A percentile compares a stretch with the other conserved stretches of the same genome.
Evolutionary conservation across 2,329 filamentous ascomycete species (phyloP).

Genomic region (Fusarium pseudoanthophilum): DNA sequence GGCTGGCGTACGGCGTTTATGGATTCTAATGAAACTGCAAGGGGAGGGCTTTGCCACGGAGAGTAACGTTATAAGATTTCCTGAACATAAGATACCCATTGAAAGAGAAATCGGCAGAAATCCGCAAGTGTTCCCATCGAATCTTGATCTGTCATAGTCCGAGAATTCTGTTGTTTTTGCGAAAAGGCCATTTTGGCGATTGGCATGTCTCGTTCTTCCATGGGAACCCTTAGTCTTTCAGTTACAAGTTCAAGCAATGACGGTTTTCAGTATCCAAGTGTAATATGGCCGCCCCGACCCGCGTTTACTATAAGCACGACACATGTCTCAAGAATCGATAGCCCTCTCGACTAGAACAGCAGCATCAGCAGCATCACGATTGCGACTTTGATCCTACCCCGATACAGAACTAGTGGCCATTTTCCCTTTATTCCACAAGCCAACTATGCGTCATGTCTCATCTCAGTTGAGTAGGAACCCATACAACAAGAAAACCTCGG

Average conservation of each 20-base stretch:
- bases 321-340: background rate
- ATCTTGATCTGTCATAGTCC: background rate
- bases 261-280: background rate
- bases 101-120: background rate
- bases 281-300: background rate
- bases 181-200: background rate
- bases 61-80: background rate
- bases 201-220: background rate
- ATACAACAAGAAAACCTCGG: background rate
- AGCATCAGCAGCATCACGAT: background rate
- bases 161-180: background rate
- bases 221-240: background rate
- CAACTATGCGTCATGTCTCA: background rate
- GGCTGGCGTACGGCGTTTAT: constrained; percentile 13
- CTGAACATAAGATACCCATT: background rate
- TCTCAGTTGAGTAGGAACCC: background rate
- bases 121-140: background rate
- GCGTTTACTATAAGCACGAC: background rate
- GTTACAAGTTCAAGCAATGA: background rate
- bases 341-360: background rate
- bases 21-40: background rate
- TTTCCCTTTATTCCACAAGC: background rate
- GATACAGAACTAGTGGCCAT: background rate
- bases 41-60: background rate
- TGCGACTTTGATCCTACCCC: background rate